Evolutionary conservation across 768 basidiomycete species (phyloP), one percentile per base, ranked within the genome.

Genomic region (Collybiopsis luxurians): DNA sequence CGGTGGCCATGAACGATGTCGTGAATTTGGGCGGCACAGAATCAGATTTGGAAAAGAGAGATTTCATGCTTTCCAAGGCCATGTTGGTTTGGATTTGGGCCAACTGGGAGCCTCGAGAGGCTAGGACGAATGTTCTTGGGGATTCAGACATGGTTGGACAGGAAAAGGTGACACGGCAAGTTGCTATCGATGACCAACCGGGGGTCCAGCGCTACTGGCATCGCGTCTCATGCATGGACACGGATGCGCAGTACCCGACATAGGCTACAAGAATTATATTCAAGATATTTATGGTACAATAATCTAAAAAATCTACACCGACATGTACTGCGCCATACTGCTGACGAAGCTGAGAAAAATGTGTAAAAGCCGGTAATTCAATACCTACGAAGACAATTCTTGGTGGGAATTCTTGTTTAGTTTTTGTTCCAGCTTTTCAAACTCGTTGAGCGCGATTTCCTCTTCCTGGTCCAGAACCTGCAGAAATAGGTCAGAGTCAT

Each of bases 401-500:
- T 62, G 78, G 60, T 80, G 77, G 31, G 63, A 54, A 56, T 77
- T 70, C 58, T 66, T 67, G 48, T 75, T 67, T 38, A 95, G 71
- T 49, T 83, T 84, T 64, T 86, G 66, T 68, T 96, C 94, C 2
- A 97, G 80, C 74, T 94, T 98, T 38, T 81, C 76, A 65, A 98
- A 98, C 71, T 97, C 97, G 59, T 86, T 83, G 60, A 92, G 66
- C 0, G 96, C 90, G 46, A 98, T 81, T 31, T 80, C 74, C 69
- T 98, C 97, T 63, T 98, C 97, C 61, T 89, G 83, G 65, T 93
- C 95, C 50, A 98, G 69, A 5, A 98, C 80, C 95, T 98, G 12
- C 6, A 46, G 45, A 12, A 21, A 21, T 19, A 53, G 2, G 11
- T 11, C 62, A 2, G 36, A 15, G 24, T 24, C 27, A 45, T 40